These are phyloP conservation scores for Pyrenula massariospora DNA, from an alignment of 495 filamentous ascomycete genomes.

Conservation along the genomic window DNA sequence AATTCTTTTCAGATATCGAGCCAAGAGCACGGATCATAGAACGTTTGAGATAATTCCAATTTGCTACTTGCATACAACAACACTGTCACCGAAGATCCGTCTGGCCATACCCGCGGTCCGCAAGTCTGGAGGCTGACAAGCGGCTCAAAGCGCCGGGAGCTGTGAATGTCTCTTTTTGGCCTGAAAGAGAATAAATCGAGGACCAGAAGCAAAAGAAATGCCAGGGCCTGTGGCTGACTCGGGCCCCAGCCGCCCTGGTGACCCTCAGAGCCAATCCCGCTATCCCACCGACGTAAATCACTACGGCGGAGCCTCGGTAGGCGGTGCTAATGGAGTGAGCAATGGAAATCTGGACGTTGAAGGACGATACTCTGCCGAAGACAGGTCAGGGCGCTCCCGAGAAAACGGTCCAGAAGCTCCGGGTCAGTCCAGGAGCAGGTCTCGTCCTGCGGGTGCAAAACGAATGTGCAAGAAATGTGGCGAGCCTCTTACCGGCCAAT, in stretches of 20 bases:
- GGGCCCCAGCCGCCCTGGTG: background rate
- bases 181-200: background rate
- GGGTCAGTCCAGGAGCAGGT: slow-evolving; percentile 9
- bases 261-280: background rate
- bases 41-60: too few species aligned
- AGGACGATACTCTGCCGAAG: background rate
- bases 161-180: too few species aligned
- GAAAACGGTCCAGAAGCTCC: background rate
- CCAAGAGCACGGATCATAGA: too few species aligned
- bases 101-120: too few species aligned
- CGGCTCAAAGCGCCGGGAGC: too few species aligned
- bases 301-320: background rate
- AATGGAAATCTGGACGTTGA: background rate
- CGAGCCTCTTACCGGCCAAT: slow-evolving; percentile 80
- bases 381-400: background rate
- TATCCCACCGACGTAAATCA: background rate
- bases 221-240: background rate
- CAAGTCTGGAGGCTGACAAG: too few species aligned
- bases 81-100: too few species aligned
- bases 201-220: background rate
- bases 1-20: too few species aligned
- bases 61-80: too few species aligned
- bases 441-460: slow-evolving; percentile 30
- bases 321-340: background rate
- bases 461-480: slow-evolving; percentile 77